Evolutionary conservation across 2,329 filamentous ascomycete genomes (phyloP).

Genomic region (Fusarium papillatum): DNA sequence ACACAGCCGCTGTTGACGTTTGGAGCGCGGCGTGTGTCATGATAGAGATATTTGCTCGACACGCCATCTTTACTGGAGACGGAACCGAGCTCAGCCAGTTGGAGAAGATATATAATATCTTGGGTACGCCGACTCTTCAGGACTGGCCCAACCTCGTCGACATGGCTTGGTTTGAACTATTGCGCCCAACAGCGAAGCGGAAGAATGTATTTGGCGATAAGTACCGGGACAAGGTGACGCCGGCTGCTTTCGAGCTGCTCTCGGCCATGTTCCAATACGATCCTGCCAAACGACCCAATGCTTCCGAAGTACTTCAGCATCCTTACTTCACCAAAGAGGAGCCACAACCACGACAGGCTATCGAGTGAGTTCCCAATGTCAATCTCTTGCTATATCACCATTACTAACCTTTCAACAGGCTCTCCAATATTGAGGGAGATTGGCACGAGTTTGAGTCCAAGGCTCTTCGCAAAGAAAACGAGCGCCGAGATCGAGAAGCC

Average conservation of each 20-base stretch:
- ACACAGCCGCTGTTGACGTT: constrained; percentile 91
- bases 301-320: constrained; percentile 87
- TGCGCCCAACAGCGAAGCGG: constrained; percentile 82
- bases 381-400: neutral
- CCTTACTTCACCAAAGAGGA: constrained; percentile 90
- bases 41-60: constrained; percentile 94
- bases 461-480: constrained; percentile 90
- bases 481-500: constrained; percentile 71
- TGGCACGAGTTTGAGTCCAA: constrained; percentile 99
- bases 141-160: constrained; percentile 94
- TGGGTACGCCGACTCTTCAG: constrained; percentile 86
- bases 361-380: constrained; percentile 74
- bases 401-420: constrained; percentile 61
- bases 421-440: constrained; percentile 87
- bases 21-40: constrained; percentile 99
- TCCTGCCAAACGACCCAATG: constrained; percentile 84
- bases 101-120: constrained; percentile 94
- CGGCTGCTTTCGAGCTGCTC: constrained; percentile 87
- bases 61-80: constrained; percentile 95
- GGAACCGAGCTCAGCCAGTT: constrained; percentile 96
- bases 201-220: constrained; percentile 85
- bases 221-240: constrained; percentile 82
- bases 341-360: constrained; percentile 81
- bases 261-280: constrained; percentile 91
- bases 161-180: constrained; percentile 96